Conservation (phyloP, 495 filamentous ascomycete species). For the Emericellopsis terricola region DNA sequence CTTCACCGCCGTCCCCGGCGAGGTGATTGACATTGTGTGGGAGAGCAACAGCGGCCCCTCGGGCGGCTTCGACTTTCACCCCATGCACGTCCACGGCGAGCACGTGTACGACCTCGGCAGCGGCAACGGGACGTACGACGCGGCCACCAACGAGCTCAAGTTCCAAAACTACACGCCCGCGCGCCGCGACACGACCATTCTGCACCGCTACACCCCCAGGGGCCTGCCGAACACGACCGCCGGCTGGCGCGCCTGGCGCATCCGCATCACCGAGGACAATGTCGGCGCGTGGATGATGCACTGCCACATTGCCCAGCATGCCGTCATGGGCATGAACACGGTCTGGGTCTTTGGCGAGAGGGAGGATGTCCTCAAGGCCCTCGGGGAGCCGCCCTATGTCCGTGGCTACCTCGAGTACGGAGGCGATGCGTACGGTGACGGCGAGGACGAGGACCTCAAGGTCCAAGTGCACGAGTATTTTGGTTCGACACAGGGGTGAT, state of each 20-base stretch:
- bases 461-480: too few relatives aligned
- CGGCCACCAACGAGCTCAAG: slow-evolving; percentile 29
- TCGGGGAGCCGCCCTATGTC: slow-evolving; percentile 17
- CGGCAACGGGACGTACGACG: slow-evolving; percentile 36
- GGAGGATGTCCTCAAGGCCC: slow-evolving; percentile 18
- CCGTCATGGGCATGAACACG: slow-evolving; percentile 23
- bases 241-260: slow-evolving; percentile 42
- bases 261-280: slow-evolving; percentile 20
- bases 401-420: slow-evolving; percentile 29
- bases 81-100: slow-evolving; percentile 40
- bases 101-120: slow-evolving; percentile 41
- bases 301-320: slow-evolving; percentile 39
- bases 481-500: too few relatives aligned
- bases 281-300: slow-evolving; percentile 47
- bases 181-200: slow-evolving; percentile 35
- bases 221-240: slow-evolving; percentile 18
- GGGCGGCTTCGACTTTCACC: slow-evolving; percentile 36
- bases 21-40: slow-evolving; percentile 44
- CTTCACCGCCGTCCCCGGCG: slow-evolving; percentile 35
- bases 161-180: slow-evolving; percentile 25
- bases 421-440: slow-evolving; percentile 10
- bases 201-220: slow-evolving; percentile 25
- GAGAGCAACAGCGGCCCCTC: slow-evolving; percentile 9
- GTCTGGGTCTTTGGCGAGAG: slow-evolving; percentile 33
- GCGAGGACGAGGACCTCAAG: not conserved